Evolutionary conservation across 306 rosid genomes (phyloP), one percentile per base, ranked within the genome.

Genomic region (Senna siamea): DNA sequence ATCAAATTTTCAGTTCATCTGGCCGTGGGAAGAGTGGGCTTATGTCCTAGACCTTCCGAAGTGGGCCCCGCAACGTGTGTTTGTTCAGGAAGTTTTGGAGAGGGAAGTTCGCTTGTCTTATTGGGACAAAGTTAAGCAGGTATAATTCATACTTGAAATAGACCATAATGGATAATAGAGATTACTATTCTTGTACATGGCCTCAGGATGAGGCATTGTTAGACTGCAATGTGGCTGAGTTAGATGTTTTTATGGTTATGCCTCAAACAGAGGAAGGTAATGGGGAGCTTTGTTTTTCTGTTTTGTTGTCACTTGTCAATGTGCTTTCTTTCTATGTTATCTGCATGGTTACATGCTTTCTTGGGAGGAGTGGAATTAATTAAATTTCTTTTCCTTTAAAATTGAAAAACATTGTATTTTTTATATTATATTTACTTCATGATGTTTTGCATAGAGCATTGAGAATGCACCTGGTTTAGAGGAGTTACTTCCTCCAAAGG

Each of bases 11-110:
- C 98, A 95, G 86, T 95, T 95, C 87, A 95, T 95, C 75, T 95
- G 99, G 99, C 99, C 96, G 30, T 95, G 99, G 99, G 96, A 92
- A 80, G 99, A 95, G 85, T 95, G 99, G 99, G 92, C 97, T 56
- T 76, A 80, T 76, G 99, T 92, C 73, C 64, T 95, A 62, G 98
- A 95, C 66, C 97, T 95, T 50, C 98, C 99, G 17, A 95, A 83
- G 79, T 95, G 99, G 98, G 99, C 99, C 40, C 99, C 99, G 19
- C 99, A 95, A 59, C 97, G 97, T 66, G 98, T 92, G 47, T 92
- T 95, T 85, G 99, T 92, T 71, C 97, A 92, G 86, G 99, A 95
- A 80, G 96, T 95, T 82, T 82, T 95, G 84, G 97, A 95, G 82
- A 90, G 99, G 85, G 99, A 95, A 88, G 93, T 95, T 35, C 96